phyloP scores from a whole-genome alignment of 805 yeast genomes.

The Isabelozyma heimii region DNA sequence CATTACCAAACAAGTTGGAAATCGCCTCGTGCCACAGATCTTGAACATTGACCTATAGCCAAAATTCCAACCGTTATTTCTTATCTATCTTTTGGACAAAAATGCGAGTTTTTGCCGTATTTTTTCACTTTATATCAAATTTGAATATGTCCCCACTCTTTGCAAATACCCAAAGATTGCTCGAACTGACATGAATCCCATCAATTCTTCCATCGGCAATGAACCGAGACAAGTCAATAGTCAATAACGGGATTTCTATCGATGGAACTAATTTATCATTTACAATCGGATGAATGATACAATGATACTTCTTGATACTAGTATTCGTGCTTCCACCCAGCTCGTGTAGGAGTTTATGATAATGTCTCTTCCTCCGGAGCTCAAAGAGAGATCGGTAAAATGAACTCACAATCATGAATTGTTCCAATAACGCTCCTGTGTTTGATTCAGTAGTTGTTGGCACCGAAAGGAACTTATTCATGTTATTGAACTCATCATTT shows the following conservation, averaged over 20 bases:
- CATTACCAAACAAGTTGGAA: no score
- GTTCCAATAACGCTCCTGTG: slow-evolving; percentile 9
- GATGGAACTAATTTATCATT: slow-evolving; percentile 38
- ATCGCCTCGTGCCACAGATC: no score
- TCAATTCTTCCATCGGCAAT: slow-evolving; percentile 35
- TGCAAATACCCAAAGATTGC: slow-evolving; percentile 35
- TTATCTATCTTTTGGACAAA: background rate
- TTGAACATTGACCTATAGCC: no score
- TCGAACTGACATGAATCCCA: slow-evolving; percentile 25
- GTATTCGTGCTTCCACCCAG: background rate
- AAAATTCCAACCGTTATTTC: background rate
- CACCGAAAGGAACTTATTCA: background rate
- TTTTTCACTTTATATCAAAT: slow-evolving; percentile 14
- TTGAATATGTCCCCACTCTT: slow-evolving; percentile 40
- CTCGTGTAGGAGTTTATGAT: slow-evolving; percentile 11
- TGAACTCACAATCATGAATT: slow-evolving; percentile 24
- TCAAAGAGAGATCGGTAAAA: slow-evolving; percentile 35
- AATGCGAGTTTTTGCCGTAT: no score
- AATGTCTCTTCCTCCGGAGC: slow-evolving; percentile 32
- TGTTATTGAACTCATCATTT: background rate
- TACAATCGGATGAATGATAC: slow-evolving; percentile 35
- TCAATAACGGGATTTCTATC: slow-evolving; percentile 32
- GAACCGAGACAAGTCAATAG: slow-evolving; percentile 30
- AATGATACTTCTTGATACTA: slow-evolving; percentile 9
- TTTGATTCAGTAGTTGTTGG: background rate